Conservation (phyloP, 2,329 filamentous ascomycete species). For the Fusarium cyanostomum region DNA sequence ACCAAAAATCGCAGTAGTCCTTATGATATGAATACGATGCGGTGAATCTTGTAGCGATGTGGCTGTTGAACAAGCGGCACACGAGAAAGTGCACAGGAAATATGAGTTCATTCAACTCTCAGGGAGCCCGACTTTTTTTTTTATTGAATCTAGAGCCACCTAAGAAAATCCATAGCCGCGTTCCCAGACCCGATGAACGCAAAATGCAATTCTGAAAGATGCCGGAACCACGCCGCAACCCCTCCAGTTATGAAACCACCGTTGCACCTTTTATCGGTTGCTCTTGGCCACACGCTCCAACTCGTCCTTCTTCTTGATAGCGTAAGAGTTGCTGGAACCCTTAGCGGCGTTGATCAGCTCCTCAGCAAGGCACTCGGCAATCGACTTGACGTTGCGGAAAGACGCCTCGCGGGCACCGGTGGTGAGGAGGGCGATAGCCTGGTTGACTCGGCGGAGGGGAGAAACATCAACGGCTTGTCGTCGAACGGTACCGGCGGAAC, state of each 20-base stretch:
- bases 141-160: slow-evolving; percentile 56
- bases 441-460: slow-evolving; percentile 99
- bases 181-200: slow-evolving; percentile 57
- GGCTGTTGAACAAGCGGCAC: slow-evolving; percentile 5
- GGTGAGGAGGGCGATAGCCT: slow-evolving; percentile 98
- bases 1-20: background rate
- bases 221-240: slow-evolving; percentile 56
- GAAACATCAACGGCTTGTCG: slow-evolving; percentile 99
- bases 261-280: slow-evolving; percentile 87
- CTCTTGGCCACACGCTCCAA: slow-evolving; percentile 99
- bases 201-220: slow-evolving; percentile 60
- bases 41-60: background rate
- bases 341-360: slow-evolving; percentile 99
- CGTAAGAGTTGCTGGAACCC: slow-evolving; percentile 99
- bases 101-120: slow-evolving; percentile 50
- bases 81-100: slow-evolving; percentile 19
- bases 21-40: background rate
- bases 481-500: slow-evolving; percentile 99
- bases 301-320: slow-evolving; percentile 99
- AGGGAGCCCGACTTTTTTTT: slow-evolving; percentile 54
- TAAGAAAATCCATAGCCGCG: slow-evolving; percentile 56
- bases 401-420: slow-evolving; percentile 98
- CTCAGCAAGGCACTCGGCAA: slow-evolving; percentile 99
- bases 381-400: slow-evolving; percentile 99
- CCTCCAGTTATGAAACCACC: slow-evolving; percentile 49